Evolutionary conservation across 2,329 filamentous ascomycete genomes (phyloP), one percentile per base, ranked within the genome.

Genomic region (Fusarium sp.): DNA sequence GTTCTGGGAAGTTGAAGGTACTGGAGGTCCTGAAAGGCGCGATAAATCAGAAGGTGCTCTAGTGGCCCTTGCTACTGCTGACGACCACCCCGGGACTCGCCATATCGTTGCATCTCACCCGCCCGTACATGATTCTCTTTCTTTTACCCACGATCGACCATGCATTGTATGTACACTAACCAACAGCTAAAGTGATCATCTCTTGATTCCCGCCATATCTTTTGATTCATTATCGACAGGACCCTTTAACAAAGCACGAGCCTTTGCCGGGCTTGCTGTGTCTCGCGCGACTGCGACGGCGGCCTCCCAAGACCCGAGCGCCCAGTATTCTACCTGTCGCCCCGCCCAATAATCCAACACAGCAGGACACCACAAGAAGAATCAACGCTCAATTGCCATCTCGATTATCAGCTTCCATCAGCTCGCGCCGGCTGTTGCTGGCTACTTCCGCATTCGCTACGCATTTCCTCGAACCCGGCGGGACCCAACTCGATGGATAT

Each of bases 341-440:
- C 67, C 66, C 71, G 69, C 71, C 54, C 58, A 48, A 46, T 49
- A 64, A 61, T 49, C 45, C 63, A 49, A 54, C 51, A 47, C 36
- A 56, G 39, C 45, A 58, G 29, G n/a, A 57, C 46, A 70, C 61
- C 39, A 52, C 40, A 40, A 52, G 39, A 70, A 51, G 37, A 61
- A 58, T 54, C 55, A 66, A 36, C 43, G 41, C 46, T 63, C 52
- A 43, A 51, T 48, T 64, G 36, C 47, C 47, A 49, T 36, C 65
- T n/a, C 57, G 15, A 70, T 42, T 58, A 55, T 53, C 58, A 56
- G 57, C 54, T 63, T 42, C 50, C 45, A 50, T 55, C 63, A 63
- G 70, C 68, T 67, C 63, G 49, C 57, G 61, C 67, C 68, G 49
- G 70, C 63, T 57, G 66, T 51, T 60, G 68, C 61, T 72, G 67